Percentiles rank a stretch among this genome's conserved stretches.
These are phyloP conservation scores for Leishmania braziliensis DNA, from an alignment of 208 protist genomes.

Conservation along the genomic window DNA sequence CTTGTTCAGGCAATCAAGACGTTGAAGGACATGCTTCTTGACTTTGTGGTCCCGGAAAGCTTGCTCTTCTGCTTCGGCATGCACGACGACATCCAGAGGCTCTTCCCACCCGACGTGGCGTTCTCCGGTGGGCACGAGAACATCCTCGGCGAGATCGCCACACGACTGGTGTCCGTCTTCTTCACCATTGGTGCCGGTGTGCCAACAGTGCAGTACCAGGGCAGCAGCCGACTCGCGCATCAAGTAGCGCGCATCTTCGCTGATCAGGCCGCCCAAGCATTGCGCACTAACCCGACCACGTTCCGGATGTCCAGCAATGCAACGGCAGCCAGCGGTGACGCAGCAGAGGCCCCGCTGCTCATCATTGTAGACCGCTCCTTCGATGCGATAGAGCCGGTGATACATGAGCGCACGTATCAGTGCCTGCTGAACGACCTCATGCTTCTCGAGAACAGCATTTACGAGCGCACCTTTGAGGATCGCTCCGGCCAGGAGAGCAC, in stretches of 20 bases:
- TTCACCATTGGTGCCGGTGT: slow-evolving; percentile 57
- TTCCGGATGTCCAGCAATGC: slow-evolving; percentile 40
- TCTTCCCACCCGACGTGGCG: slow-evolving; percentile 45
- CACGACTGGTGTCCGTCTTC: slow-evolving; percentile 63
- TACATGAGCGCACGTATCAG: slow-evolving; percentile 90
- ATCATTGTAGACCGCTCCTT: slow-evolving; percentile 86
- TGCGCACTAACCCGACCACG: slow-evolving; percentile 35
- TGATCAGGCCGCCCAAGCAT: slow-evolving; percentile 34
- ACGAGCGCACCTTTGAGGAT: slow-evolving; percentile 60
- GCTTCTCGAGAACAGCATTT: slow-evolving; percentile 59
- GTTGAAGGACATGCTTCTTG: slow-evolving; percentile 71
- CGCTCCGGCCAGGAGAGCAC: slow-evolving; percentile 39
- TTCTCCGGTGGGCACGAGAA: slow-evolving; percentile 40
- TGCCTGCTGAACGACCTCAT: slow-evolving; percentile 80
- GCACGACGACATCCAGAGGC: slow-evolving; percentile 46
- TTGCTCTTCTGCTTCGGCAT: slow-evolving; percentile 76
- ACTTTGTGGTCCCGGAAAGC: slow-evolving; percentile 66
- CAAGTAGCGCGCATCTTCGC: slow-evolving; percentile 47
- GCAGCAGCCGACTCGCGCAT: slow-evolving; percentile 47
- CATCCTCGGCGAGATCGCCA: slow-evolving; percentile 49
- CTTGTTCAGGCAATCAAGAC: slow-evolving; percentile 48
- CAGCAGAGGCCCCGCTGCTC: slow-evolving; percentile 45
- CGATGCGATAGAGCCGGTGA: slow-evolving; percentile 67
- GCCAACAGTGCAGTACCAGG: slow-evolving; percentile 72
- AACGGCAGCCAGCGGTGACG: slow-evolving; percentile 1